phyloP scores from a whole-genome alignment of 2,329 filamentous ascomycete genomes.

The Thielaviopsis punctulata region DNA sequence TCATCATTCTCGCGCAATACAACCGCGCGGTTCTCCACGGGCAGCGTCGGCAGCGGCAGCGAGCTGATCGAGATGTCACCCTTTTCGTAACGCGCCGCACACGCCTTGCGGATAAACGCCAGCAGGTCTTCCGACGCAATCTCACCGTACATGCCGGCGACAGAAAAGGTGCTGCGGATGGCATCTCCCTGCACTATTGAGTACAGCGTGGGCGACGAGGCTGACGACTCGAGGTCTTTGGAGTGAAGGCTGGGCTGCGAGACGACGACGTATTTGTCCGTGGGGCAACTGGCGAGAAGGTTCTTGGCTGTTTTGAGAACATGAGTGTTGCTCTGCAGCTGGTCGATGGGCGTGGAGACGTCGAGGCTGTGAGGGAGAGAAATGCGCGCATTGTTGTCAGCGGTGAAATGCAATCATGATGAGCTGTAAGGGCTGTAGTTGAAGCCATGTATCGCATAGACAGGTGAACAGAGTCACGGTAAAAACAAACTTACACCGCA shows the following conservation, averaged over 20 bases:
- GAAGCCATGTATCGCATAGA: background rate
- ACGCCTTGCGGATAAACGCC: slow-evolving; percentile 29
- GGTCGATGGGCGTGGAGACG: slow-evolving; percentile 19
- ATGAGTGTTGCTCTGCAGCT: slow-evolving; percentile 29
- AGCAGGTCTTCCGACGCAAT: slow-evolving; percentile 25
- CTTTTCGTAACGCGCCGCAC: slow-evolving; percentile 17
- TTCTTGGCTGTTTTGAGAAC: slow-evolving; percentile 26
- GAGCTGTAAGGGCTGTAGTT: no score
- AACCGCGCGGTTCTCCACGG: background rate
- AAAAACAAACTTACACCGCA: slow-evolving; percentile 43
- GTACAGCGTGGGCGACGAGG: slow-evolving; percentile 32
- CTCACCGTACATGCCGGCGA: slow-evolving; percentile 41
- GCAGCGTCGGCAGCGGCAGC: slow-evolving; percentile 7
- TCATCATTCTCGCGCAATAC: slow-evolving; percentile 19
- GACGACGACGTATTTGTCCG: slow-evolving; percentile 59
- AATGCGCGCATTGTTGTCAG: slow-evolving; percentile 14
- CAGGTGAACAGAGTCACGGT: background rate
- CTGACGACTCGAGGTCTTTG: slow-evolving; percentile 38
- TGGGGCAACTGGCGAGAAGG: slow-evolving; percentile 52
- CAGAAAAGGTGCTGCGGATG: slow-evolving; percentile 26
- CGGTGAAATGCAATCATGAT: no score
- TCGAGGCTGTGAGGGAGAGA: slow-evolving; percentile 18
- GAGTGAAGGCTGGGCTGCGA: slow-evolving; percentile 59
- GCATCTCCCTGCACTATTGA: slow-evolving; percentile 21
- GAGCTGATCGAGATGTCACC: slow-evolving; percentile 8